Evolutionary conservation across 108 stramenopile genomes (phyloP), one percentile per base, ranked within the genome.

Genomic region (Mediolabrus comicus): DNA sequence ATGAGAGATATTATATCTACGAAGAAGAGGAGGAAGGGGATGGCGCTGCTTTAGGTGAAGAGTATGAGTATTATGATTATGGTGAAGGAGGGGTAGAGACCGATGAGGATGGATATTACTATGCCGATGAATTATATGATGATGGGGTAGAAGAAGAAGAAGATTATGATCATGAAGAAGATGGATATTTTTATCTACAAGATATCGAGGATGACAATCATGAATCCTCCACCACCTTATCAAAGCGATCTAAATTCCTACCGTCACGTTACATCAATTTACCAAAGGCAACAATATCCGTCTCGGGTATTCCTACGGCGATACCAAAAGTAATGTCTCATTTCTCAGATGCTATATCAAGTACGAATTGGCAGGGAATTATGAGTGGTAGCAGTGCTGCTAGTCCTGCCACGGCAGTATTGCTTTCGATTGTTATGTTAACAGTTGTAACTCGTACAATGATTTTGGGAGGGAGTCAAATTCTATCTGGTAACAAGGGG

Each of bases 1-100:
- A 52, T 51, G 63, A 64, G 49, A 31, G 51, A 8, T 46, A 53
- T 22, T 64, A 64, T 64, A 32, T 31, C 16, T 43, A 43, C 12
- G 63, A 31, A 1, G 63, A 64, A 2, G 26, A 52, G 9, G 63
- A 64, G 5, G 29, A 49, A 32, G 29, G n/a, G 9, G 51, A 52
- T 22, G 28, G 17, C 13, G 24, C 14, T n/a, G n/a, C n/a, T n/a
- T n/a, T n/a, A n/a, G n/a, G n/a, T 3, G 41, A 7, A 16, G 31
- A 33, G 14, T 24, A 43, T 9, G 38, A 38, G 61, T 26, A 24
- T 11, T 62, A n/a, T 41, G 22, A 24, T 62, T 62, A 25, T 38
- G 25, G 38, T 41, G 4, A 25, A 13, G 38, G n/a, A 5, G 41
- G 41, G 16, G 17, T 43, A 43, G 3, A 0, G 41, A 17, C 2